These are phyloP conservation scores for Mycosarcoma maydis DNA, from an alignment of 1,284 basidiomycete species.

Conservation along the genomic window DNA sequence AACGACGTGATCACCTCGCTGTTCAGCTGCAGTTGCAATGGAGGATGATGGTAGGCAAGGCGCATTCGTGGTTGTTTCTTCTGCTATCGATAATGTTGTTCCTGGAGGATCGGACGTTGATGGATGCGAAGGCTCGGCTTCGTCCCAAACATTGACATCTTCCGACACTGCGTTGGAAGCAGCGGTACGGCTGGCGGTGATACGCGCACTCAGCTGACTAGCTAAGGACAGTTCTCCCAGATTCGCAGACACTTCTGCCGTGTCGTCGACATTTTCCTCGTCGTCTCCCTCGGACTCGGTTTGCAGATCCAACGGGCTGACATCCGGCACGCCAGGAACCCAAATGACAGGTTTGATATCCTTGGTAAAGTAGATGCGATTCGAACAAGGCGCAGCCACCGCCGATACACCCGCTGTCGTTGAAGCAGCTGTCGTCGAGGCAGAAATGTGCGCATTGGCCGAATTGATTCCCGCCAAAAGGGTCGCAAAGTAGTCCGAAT, in stretches of 20 bases:
- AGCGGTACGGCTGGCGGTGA: slow-evolving; percentile 18
- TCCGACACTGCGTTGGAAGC: slow-evolving; percentile 6
- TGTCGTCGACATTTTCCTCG: slow-evolving; percentile 18
- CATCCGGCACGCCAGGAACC: slow-evolving; percentile 52
- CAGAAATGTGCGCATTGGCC: slow-evolving; percentile 38
- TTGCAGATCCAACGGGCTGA: slow-evolving; percentile 29
- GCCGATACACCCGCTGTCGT: not conserved
- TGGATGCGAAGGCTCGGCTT: slow-evolving; percentile 5
- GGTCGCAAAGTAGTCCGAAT: slow-evolving; percentile 84
- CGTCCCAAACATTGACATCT: slow-evolving; percentile 48
- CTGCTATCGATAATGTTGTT: not conserved
- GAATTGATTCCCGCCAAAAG: slow-evolving; percentile 69
- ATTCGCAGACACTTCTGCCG: slow-evolving; percentile 21
- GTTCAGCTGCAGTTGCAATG: not conserved
- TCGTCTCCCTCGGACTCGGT: slow-evolving; percentile 24
- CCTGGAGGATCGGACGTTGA: not conserved
- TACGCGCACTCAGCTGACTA: slow-evolving; percentile 40
- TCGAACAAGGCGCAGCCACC: slow-evolving; percentile 18
- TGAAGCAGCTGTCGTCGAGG: slow-evolving; percentile 10
- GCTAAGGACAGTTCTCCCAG: slow-evolving; percentile 37
- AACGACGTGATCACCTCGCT: slow-evolving; percentile 21
- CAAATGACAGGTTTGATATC: slow-evolving; percentile 52
- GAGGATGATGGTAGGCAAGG: not conserved
- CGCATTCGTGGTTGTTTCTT: not conserved
- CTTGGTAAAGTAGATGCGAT: slow-evolving; percentile 41